Evolutionary conservation across 2,329 filamentous ascomycete genomes (phyloP).

Genomic region (Stagonosporopsis cucurbitacearum): DNA sequence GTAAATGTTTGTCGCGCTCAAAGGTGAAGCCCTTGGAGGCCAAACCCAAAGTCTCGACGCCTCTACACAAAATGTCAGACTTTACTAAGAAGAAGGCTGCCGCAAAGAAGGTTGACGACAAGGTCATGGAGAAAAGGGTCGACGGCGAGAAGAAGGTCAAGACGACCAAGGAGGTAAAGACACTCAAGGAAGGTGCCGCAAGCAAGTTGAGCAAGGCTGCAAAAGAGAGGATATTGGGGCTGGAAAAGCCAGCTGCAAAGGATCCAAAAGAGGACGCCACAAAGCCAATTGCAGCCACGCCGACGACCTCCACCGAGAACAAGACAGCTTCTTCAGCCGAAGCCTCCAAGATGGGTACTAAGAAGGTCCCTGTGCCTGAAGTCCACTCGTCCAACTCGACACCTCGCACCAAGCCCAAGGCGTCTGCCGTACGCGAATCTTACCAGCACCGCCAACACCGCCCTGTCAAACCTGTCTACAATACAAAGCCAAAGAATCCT

Average conservation of each 20-base stretch:
- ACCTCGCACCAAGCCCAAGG: slow-evolving; percentile 42
- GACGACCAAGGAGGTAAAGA: slow-evolving; percentile 43
- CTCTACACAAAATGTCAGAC: slow-evolving; percentile 49
- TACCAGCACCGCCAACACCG: slow-evolving; percentile 34
- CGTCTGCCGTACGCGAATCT: slow-evolving; percentile 30
- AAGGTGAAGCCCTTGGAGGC: slow-evolving; percentile 56
- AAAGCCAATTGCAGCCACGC: slow-evolving; percentile 22
- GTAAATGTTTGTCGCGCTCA: slow-evolving; percentile 65
- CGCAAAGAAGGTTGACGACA: slow-evolving; percentile 53
- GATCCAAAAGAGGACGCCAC: slow-evolving; percentile 33
- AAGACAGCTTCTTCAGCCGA: slow-evolving; percentile 33
- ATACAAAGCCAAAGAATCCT: slow-evolving; percentile 65
- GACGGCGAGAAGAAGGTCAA: slow-evolving; percentile 25
- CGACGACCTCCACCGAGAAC: slow-evolving; percentile 24
- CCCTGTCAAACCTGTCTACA: slow-evolving; percentile 39
- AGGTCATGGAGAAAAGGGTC: slow-evolving; percentile 43
- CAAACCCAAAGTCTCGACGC: slow-evolving; percentile 44
- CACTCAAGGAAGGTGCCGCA: slow-evolving; percentile 33
- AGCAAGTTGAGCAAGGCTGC: slow-evolving; percentile 32
- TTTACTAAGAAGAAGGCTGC: slow-evolving; percentile 52
- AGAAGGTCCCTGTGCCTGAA: slow-evolving; percentile 36
- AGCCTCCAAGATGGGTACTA: slow-evolving; percentile 35
- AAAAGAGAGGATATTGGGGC: slow-evolving; percentile 32
- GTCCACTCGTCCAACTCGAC: slow-evolving; percentile 30
- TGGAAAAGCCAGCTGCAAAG: slow-evolving; percentile 29